Conservation (phyloP, 257 asterid species). For the Nemophila menziesii region DNA sequence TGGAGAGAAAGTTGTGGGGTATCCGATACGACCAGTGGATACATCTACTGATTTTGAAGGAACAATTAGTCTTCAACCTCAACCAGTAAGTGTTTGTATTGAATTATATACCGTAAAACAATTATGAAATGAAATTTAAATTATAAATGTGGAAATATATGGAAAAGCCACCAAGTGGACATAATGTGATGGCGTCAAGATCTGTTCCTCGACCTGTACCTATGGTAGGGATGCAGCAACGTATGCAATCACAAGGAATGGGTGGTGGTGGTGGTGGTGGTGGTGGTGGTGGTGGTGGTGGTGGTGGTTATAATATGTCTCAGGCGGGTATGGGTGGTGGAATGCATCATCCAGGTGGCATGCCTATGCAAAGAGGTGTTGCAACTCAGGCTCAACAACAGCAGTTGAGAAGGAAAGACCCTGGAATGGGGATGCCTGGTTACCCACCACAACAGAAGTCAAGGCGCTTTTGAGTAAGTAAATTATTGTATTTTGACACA, state of each 20-base stretch:
- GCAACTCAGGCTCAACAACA: constrained; percentile 81
- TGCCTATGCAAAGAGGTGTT: constrained; percentile 87
- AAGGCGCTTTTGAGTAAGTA: constrained; percentile 67
- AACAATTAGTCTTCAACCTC: constrained; percentile 90
- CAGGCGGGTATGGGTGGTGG: constrained; percentile 83
- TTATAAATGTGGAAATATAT: too few species aligned
- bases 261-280: too few species aligned
- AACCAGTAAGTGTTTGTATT: constrained; percentile 60
- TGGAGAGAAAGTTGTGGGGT: constrained; percentile 83
- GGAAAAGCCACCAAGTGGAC: constrained; percentile 65
- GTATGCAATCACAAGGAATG: constrained; percentile 80
- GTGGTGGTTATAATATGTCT: constrained; percentile 68
- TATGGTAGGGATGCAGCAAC: constrained; percentile 69
- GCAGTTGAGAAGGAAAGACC: constrained; percentile 93
- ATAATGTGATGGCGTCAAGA: constrained; percentile 66
- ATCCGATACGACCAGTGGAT: constrained; percentile 93
- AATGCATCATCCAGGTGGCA: constrained; percentile 65
- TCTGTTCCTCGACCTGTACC: constrained; percentile 72
- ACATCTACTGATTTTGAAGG: constrained; percentile 88
- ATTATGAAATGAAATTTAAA: too few species aligned
- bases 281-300: too few species aligned
- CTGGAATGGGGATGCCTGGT: constrained; percentile 72
- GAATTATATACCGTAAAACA: too few species aligned
- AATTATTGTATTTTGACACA: too few species aligned
- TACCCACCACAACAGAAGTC: constrained; percentile 95